Evolutionary conservation across 768 basidiomycete species (phyloP), one percentile per base, ranked within the genome.

Genomic region (Tephrocybe sp.): DNA sequence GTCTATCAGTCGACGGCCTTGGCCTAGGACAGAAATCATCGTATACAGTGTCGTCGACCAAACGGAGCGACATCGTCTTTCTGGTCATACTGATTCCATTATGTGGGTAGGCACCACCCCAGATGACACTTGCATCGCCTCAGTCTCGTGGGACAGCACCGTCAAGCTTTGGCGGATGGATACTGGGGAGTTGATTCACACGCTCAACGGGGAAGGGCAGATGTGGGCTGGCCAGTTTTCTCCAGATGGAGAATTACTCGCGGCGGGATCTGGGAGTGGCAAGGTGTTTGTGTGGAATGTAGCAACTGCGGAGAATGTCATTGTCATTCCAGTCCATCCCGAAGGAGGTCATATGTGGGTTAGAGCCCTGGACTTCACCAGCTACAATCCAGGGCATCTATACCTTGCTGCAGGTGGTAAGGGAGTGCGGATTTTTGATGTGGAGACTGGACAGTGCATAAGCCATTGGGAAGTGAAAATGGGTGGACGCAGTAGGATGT

Each of bases 31-130:
- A 6, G 37, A 38, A 38, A 22, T 38, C 18, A 12, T 38, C 21
- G 37, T 38, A n/a, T 38, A 38, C 21, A 22, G 21, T 19, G 21
- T 38, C 12, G 37, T 19, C 11, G 37, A 44, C 8, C 27, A 24
- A 19, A 32, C 18, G 28, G 30, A 44, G 21, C 43, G 18, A 5
- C 22, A 21, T 12, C 30, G 19, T 18, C 43, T 44, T 2, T 8
- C 12, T 30, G 30, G 16, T 11, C 43, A 44, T 24, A 32, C 16
- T 21, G 43, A 32, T 16, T 16, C 43, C 18, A 15, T 44, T 8
- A 44, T 44, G 43, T 44, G 43, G 43, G 31, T 34, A 5, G 43
- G 30, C 9, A 32, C 28, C 28, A 44, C 5, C 43, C 43, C 28
- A 9, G 18, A 44, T 18, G 30, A 44, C 18, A 34, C n/a, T 11